Conservation (phyloP, 257 asterid species). For the Scutellaria galericulata region DNA sequence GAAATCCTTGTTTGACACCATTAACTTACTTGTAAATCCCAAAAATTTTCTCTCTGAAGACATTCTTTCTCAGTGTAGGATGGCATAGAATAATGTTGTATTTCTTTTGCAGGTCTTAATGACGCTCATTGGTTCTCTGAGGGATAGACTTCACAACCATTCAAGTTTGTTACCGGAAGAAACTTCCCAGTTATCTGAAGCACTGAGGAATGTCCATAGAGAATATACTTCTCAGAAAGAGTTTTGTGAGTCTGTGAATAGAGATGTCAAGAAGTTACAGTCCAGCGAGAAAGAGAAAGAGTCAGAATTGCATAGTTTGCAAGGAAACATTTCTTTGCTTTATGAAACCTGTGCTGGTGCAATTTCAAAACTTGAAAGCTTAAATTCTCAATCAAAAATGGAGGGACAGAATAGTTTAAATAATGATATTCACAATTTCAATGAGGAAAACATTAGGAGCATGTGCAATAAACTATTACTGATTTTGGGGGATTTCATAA, state of each 20-base stretch:
- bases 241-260: constrained; percentile 55
- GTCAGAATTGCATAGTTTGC: constrained; percentile 61
- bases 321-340: constrained; percentile 53
- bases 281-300: constrained; percentile 63
- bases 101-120: constrained; percentile 58
- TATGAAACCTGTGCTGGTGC: constrained; percentile 67
- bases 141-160: constrained; percentile 63
- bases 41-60: constrained; percentile 8
- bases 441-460: constrained; percentile 58
- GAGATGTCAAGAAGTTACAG: constrained; percentile 55
- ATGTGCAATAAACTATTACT: constrained; percentile 53
- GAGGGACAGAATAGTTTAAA: constrained; percentile 43
- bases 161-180: constrained; percentile 60
- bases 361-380: constrained; percentile 62
- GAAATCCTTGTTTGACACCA: constrained; percentile 18
- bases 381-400: constrained; percentile 41
- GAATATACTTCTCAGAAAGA: constrained; percentile 63
- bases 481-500: constrained; percentile 59
- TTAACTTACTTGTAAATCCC: constrained; percentile 18
- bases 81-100: constrained; percentile 36
- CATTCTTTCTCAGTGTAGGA: constrained; percentile 30
- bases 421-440: constrained; percentile 37
- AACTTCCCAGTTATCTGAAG: constrained; percentile 60
- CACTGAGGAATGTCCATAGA: constrained; percentile 45
- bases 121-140: constrained; percentile 60